These are phyloP conservation scores for Russula brevipes DNA, from an alignment of 768 basidiomycete genomes.

Conservation along the genomic window DNA sequence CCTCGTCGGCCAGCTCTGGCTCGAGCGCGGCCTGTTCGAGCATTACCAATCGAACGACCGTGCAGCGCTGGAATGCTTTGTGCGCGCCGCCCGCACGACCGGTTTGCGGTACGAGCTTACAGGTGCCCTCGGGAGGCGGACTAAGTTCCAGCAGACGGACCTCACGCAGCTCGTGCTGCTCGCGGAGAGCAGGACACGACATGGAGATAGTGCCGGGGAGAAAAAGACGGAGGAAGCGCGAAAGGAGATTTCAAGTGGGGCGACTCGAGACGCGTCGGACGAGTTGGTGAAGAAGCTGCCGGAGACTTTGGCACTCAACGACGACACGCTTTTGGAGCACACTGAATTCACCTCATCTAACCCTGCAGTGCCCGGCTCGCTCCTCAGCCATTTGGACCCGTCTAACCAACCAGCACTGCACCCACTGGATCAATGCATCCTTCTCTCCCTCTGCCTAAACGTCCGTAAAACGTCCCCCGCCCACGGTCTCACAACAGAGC, in stretches of 20 bases:
- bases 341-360: slow-evolving; percentile 84
- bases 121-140: slow-evolving; percentile 88
- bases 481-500: slow-evolving; percentile 86
- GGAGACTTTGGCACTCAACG: slow-evolving; percentile 80
- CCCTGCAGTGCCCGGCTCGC: slow-evolving; percentile 40
- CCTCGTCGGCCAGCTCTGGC: slow-evolving; percentile 57
- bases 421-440: slow-evolving; percentile 89
- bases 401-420: slow-evolving; percentile 80
- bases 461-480: slow-evolving; percentile 83
- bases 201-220: neutral
- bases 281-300: slow-evolving; percentile 42
- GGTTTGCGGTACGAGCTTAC: slow-evolving; percentile 86
- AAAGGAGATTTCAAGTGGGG: slow-evolving; percentile 6
- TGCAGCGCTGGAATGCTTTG: slow-evolving; percentile 68
- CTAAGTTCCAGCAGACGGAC: slow-evolving; percentile 85
- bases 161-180: slow-evolving; percentile 88
- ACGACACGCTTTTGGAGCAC: slow-evolving; percentile 93
- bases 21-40: slow-evolving; percentile 77
- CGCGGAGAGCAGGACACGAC: slow-evolving; percentile 64
- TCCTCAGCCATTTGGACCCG: slow-evolving; percentile 72
- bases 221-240: slow-evolving; percentile 15
- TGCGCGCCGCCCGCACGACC: slow-evolving; percentile 69
- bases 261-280: slow-evolving; percentile 55
- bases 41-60: slow-evolving; percentile 75
- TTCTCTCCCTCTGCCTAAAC: slow-evolving; percentile 86